phyloP scores from a whole-genome alignment of 2,329 filamentous ascomycete species.

The Fusarium anthophilum region DNA sequence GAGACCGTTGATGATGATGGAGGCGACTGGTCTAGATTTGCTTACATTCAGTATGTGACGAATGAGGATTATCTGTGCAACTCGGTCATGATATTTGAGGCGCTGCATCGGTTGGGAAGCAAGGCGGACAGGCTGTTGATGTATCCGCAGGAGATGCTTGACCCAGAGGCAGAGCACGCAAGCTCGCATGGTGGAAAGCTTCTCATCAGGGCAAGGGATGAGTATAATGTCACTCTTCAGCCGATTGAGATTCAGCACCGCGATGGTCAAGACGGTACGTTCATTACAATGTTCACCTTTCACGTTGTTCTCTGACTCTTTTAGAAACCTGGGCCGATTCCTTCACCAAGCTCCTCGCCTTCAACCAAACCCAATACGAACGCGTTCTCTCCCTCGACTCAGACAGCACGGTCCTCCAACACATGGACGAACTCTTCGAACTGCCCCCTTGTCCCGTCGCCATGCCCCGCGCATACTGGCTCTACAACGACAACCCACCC shows the following conservation, averaged over 20 bases:
- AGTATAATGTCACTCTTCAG: slow-evolving; percentile 55
- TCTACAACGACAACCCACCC: slow-evolving; percentile 53
- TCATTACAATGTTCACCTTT: rapidly evolving
- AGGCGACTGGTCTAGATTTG: slow-evolving; percentile 46
- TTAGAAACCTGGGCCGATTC: slow-evolving; percentile 68
- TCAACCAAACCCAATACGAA: slow-evolving; percentile 71
- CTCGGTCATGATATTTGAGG: slow-evolving; percentile 61
- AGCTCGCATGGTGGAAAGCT: slow-evolving; percentile 29
- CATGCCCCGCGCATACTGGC: slow-evolving; percentile 79
- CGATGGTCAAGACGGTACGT: slow-evolving; percentile 48
- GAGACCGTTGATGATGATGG: background rate
- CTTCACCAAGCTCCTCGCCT: slow-evolving; percentile 75
- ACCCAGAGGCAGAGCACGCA: slow-evolving; percentile 24
- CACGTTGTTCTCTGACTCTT: background rate
- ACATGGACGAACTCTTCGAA: slow-evolving; percentile 77
- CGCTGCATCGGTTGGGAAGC: slow-evolving; percentile 52
- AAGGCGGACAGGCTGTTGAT: slow-evolving; percentile 57
- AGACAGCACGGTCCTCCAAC: slow-evolving; percentile 70
- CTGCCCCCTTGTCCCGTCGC: slow-evolving; percentile 69
- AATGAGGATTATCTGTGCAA: slow-evolving; percentile 59
- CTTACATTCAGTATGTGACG: slow-evolving; percentile 61
- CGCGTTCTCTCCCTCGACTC: slow-evolving; percentile 65
- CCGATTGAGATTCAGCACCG: slow-evolving; percentile 54
- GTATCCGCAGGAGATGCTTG: slow-evolving; percentile 54
- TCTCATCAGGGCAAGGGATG: slow-evolving; percentile 54